Conservation (phyloP, 2,329 filamentous ascomycete genomes). For the Xylariaceae sp. region DNA sequence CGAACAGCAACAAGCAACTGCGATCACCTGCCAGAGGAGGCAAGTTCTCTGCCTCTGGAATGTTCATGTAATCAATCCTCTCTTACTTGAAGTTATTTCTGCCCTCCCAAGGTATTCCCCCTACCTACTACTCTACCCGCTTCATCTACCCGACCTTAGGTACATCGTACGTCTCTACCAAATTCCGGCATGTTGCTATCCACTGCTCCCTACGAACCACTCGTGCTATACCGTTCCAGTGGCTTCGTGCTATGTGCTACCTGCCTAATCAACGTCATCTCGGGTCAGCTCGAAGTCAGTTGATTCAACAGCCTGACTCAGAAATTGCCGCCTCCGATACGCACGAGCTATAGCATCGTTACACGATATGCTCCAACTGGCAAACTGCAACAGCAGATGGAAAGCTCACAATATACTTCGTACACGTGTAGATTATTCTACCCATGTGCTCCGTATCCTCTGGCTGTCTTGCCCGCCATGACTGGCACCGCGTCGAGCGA, state of each 20-base stretch:
- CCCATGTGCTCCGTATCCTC: not conserved
- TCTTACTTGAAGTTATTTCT: not conserved
- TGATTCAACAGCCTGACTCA: constrained; percentile 7
- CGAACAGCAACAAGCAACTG: no score
- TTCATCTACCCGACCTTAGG: no score
- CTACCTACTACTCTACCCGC: no score
- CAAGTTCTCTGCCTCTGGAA: not conserved
- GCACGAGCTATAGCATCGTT: not conserved
- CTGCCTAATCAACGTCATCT: not conserved
- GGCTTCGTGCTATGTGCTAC: not conserved
- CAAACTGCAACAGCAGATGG: not conserved
- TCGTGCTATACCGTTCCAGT: no score
- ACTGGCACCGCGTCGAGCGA: not conserved
- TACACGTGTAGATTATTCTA: not conserved
- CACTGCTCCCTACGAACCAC: no score
- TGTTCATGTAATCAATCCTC: not conserved
- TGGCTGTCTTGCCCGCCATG: not conserved
- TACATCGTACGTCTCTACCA: no score
- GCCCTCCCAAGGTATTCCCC: no score
- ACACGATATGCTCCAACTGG: not conserved
- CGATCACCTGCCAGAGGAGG: not conserved
- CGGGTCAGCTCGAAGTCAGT: not conserved
- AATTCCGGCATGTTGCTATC: no score
- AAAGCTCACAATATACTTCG: not conserved
- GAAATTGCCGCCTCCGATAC: not conserved